Conservation (phyloP, 2,329 filamentous ascomycete species). For the Hymenoscyphus fraxineus region DNA sequence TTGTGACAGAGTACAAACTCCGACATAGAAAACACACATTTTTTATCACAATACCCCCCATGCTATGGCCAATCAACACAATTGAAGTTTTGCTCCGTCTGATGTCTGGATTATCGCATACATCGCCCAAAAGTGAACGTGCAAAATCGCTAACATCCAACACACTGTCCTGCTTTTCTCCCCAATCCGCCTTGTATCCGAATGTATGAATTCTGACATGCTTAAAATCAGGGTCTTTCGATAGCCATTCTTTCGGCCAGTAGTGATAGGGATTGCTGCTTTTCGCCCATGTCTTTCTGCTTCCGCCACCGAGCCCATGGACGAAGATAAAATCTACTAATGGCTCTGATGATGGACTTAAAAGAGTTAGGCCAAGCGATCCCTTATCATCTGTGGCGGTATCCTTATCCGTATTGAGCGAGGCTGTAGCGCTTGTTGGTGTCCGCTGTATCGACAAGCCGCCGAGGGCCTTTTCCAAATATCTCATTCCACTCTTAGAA, state of each 20-base stretch:
- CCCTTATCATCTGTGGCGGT: no score
- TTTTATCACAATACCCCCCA: conserved; percentile 41
- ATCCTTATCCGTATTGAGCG: no score
- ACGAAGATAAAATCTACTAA: conserved; percentile 39
- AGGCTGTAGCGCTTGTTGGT: no score
- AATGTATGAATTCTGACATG: conserved; percentile 35
- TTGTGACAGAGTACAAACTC: no score
- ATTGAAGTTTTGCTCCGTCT: conserved; percentile 29
- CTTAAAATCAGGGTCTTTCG: conserved; percentile 31
- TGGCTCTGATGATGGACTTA: no score
- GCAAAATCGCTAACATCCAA: conserved; percentile 34
- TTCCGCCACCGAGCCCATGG: conserved; percentile 39
- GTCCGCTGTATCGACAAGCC: no score
- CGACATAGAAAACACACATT: conserved; percentile 27
- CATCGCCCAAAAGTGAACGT: conserved; percentile 30
- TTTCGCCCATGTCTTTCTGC: conserved; percentile 37
- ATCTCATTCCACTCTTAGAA: no score
- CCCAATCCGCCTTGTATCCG: conserved; percentile 38
- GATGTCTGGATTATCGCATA: conserved; percentile 15
- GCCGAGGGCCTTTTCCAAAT: no score
- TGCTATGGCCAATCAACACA: conserved; percentile 44
- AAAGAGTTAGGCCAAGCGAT: no score
- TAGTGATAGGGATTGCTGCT: conserved; percentile 22
- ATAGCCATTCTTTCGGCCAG: conserved; percentile 38
- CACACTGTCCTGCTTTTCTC: conserved; percentile 5